Evolutionary conservation across 2,329 filamentous ascomycete genomes (phyloP).

Genomic region (Myriosclerotinia duriaeana): DNA sequence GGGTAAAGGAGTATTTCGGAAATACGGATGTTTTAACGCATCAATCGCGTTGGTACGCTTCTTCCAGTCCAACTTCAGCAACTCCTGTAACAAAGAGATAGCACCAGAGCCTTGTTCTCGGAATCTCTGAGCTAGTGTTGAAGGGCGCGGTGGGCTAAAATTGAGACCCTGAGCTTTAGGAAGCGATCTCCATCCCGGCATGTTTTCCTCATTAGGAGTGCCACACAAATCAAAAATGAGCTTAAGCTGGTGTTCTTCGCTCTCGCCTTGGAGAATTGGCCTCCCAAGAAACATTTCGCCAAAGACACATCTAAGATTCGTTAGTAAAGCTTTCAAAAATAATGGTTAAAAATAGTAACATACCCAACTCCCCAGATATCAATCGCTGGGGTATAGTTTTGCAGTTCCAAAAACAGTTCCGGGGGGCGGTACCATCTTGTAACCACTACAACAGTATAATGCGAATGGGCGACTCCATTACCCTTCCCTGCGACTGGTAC

Average conservation of each 20-base stretch:
- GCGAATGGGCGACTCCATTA: slow-evolving; percentile 79
- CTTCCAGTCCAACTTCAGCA: slow-evolving; percentile 86
- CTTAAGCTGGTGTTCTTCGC: slow-evolving; percentile 84
- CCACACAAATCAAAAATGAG: slow-evolving; percentile 94
- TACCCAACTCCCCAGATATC: slow-evolving; percentile 98
- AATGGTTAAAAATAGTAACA: slow-evolving; percentile 40
- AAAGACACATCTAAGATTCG: slow-evolving; percentile 75
- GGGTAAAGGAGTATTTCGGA: slow-evolving; percentile 74
- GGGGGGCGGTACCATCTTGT: slow-evolving; percentile 97
- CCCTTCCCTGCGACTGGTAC: slow-evolving; percentile 74
- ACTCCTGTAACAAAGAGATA: slow-evolving; percentile 75
- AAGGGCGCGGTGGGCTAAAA: slow-evolving; percentile 54
- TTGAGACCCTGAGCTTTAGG: slow-evolving; percentile 77
- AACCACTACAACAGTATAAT: slow-evolving; percentile 96
- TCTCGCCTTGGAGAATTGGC: slow-evolving; percentile 87
- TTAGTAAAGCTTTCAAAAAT: slow-evolving; percentile 31
- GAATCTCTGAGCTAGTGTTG: slow-evolving; percentile 73
- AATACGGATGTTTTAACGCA: slow-evolving; percentile 89
- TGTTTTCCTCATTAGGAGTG: slow-evolving; percentile 81
- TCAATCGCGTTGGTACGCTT: slow-evolving; percentile 90
- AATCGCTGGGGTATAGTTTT: slow-evolving; percentile 93
- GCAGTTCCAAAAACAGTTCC: slow-evolving; percentile 83
- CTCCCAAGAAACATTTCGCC: slow-evolving; percentile 95
- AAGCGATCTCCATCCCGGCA: slow-evolving; percentile 85
- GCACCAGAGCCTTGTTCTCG: slow-evolving; percentile 70